Evolutionary conservation across 2,329 filamentous ascomycete genomes (phyloP), one percentile per base, ranked within the genome.

Genomic region (Botrytis porri): DNA sequence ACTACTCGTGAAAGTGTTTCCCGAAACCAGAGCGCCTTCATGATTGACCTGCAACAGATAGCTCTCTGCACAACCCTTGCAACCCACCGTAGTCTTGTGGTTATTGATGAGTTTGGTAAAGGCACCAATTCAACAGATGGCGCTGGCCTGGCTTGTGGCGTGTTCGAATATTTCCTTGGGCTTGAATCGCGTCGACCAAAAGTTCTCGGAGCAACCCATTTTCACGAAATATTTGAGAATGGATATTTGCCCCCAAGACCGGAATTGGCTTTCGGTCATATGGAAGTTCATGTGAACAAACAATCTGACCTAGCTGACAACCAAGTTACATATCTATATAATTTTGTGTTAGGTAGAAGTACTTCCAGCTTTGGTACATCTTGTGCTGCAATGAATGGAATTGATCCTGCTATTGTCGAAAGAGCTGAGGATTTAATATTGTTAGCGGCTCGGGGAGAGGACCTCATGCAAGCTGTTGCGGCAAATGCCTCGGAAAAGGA

Each of bases 101-200:
- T 99, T n/a, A 89, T 98, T 62, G 96, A 99, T 78, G 96, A 99
- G 79, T 98, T 99, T 78, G 89, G 89, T 1, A 91, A 90, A 79
- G 89, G 89, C 4, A 91, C 89, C 0, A 87, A 86, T 67, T 80
- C 83, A 14, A 83, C 86, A 72, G 88, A 90, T 77, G 89, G 89
- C 10, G 86, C 87, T 1, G 89, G 88, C 0, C 81, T 92, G 22
- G 82, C 90, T 61, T 83, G 86, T 37, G 88, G 88, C 3, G 82
- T 90, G 10, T 82, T 92, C 25, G 82, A 86, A 60, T 85, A 90
- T 77, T 88, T 91, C 66, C 81, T 87, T 18, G 81, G 80, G 4
- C 81, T 87, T 25, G 84, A 82, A 0, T 59, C 74, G 2, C 77
- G 85, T 37, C 81, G 84, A 12, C 89, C 90, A 8, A 89, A 88